These are phyloP conservation scores for Sugiyamaella floridensis DNA, from an alignment of 805 yeast genomes.

Conservation along the genomic window DNA sequence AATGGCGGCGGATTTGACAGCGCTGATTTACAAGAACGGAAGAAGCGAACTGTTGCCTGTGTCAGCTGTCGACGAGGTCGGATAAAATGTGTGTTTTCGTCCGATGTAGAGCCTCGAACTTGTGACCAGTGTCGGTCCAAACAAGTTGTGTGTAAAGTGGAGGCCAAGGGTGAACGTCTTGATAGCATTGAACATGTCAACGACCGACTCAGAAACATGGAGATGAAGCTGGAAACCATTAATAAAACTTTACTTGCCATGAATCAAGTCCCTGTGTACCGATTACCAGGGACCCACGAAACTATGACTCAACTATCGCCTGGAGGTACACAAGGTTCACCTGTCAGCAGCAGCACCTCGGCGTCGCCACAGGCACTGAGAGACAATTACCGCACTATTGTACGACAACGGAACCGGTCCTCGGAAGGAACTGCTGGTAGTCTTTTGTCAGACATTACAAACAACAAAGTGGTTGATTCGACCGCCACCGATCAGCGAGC, in stretches of 20 bases:
- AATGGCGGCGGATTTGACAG: background rate
- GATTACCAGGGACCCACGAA: background rate
- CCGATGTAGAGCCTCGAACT: slow-evolving; percentile 8
- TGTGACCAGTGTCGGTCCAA: slow-evolving; percentile 17
- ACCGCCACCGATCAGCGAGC: background rate
- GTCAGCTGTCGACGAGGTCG: slow-evolving; percentile 15
- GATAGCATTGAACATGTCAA: slow-evolving; percentile 10
- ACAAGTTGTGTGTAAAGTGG: slow-evolving; percentile 15
- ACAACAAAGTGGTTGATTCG: background rate
- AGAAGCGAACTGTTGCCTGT: slow-evolving; percentile 18
- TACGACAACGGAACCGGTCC: background rate
- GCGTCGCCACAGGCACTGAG: background rate
- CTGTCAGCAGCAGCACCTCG: background rate
- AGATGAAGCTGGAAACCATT: slow-evolving; percentile 9
- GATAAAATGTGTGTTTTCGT: slow-evolving; percentile 17
- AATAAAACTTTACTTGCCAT: slow-evolving; percentile 1
- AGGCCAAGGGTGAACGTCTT: slow-evolving; percentile 8
- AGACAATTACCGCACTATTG: background rate
- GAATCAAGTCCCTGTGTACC: background rate
- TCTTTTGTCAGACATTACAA: slow-evolving; percentile 1
- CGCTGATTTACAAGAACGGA: background rate
- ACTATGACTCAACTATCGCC: background rate
- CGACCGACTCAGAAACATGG: slow-evolving; percentile 10
- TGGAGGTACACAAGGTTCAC: background rate
- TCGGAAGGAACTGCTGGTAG: slow-evolving; percentile 4